These are phyloP conservation scores for Podaxis sp. DNA, from an alignment of 768 basidiomycete genomes.

Conservation along the genomic window DNA sequence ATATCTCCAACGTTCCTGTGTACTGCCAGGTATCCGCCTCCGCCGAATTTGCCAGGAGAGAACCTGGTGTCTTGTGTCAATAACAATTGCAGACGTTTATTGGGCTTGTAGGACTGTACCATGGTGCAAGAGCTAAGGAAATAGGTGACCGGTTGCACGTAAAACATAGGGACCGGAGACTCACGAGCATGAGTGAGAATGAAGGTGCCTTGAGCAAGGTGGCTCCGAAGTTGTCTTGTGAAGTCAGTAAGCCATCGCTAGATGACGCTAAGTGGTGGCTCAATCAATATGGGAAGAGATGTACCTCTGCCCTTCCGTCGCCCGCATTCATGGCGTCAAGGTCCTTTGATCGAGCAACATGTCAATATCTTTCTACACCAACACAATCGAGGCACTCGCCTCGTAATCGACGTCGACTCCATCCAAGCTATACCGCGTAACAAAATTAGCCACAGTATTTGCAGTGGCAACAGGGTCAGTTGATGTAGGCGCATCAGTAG, in stretches of 20 bases:
- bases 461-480: slow-evolving; percentile 61
- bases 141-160: not conserved
- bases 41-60: slow-evolving; percentile 36
- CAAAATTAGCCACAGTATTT: slow-evolving; percentile 62
- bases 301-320: slow-evolving; percentile 49
- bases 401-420: slow-evolving; percentile 76
- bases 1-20: slow-evolving; percentile 48
- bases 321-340: slow-evolving; percentile 57
- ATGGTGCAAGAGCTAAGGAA: slow-evolving; percentile 47
- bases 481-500: slow-evolving; percentile 56
- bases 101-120: slow-evolving; percentile 22
- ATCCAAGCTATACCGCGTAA: slow-evolving; percentile 57
- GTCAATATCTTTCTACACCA: not conserved
- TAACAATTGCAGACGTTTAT: not conserved
- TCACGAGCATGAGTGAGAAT: slow-evolving; percentile 57
- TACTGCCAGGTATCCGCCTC: slow-evolving; percentile 58
- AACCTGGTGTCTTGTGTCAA: slow-evolving; percentile 32
- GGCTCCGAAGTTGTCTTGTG: slow-evolving; percentile 46
- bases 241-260: slow-evolving; percentile 53
- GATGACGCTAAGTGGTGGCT: not conserved
- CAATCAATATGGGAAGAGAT: not conserved
- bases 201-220: slow-evolving; percentile 47
- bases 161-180: slow-evolving; percentile 17
- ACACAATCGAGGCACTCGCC: not conserved
- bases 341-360: slow-evolving; percentile 37